Evolutionary conservation across 805 yeast species (phyloP).

Genomic region (Kregervanrija delftensis): DNA sequence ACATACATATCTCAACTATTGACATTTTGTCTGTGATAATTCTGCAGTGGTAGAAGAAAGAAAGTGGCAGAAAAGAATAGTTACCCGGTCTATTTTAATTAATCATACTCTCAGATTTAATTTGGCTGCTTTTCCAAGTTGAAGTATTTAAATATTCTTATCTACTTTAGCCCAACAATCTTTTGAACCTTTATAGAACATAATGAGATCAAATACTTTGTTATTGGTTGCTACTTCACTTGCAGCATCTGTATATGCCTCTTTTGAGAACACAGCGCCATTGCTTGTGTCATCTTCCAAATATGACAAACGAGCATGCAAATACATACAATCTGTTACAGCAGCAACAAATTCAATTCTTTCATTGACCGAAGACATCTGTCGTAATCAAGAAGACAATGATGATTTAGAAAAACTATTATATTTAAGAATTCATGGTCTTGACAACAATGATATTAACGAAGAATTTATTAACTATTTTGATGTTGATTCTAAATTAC

Average conservation of each 20-base stretch:
- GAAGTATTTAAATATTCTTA: too few relatives aligned
- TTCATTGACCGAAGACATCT: conserved; percentile 13
- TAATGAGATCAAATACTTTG: conserved; percentile 9
- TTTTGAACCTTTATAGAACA: neutral
- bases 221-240: conserved; percentile 3
- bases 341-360: conserved; percentile 4
- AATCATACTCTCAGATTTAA: too few relatives aligned
- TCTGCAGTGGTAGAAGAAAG: too few relatives aligned
- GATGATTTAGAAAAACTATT: conserved; percentile 6
- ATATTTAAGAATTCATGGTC: conserved; percentile 15
- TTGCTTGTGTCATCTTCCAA: conserved; percentile 16
- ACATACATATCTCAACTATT: too few relatives aligned
- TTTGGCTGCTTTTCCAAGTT: too few relatives aligned
- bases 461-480: conserved; percentile 7
- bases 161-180: too few relatives aligned
- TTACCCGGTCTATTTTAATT: too few relatives aligned
- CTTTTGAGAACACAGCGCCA: conserved; percentile 29
- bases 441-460: conserved; percentile 13
- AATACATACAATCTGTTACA: conserved; percentile 14
- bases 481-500: conserved; percentile 1
- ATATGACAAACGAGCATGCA: conserved; percentile 2
- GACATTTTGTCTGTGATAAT: too few relatives aligned
- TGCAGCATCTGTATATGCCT: conserved; percentile 4
- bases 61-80: too few relatives aligned
- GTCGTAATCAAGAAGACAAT: conserved; percentile 5